Evolutionary conservation across 1,139 yeast genomes (phyloP), one percentile per base, ranked within the genome.

Genomic region (Blastobotrys aristatus): DNA sequence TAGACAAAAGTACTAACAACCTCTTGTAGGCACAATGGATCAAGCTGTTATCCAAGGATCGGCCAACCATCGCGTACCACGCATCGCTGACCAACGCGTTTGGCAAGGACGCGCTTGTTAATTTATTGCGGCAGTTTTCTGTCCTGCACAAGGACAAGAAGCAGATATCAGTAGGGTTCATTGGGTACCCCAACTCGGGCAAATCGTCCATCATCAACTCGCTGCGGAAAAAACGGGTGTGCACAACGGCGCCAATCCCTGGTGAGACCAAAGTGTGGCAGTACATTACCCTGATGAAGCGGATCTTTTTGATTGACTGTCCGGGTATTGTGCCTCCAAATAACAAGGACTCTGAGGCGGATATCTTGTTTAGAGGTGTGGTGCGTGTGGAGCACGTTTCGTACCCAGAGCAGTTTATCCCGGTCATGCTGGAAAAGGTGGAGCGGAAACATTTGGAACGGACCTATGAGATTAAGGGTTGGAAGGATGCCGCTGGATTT

Each of bases 261-360:
- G 98, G 98, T 65, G 98, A 92, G 66, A 92, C 98, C 40, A 92
- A 92, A 69, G 97, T 92, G 39, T 92, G 98, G 98, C 98, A 92
- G 73, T 92, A 92, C 71, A 89, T 92, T 61, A 90, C 98, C 2
- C 75, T 92, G 62, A 92, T 92, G 97, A 89, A 90, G 74, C 79
- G 90, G 58, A 92, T 92, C 47, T 92, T 89, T 69, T 74, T 92
- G 60, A 92, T 92, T 62, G 98, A 92, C 70, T 92, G 98, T 73
- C 98, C 98, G 2, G 98, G 98, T 69, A 90, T 92, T 64, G 98
- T 94, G 5, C 98, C 98, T 7, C 98, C 98, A 30, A 85, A 95
- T 24, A 67, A 80, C 27, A 88, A 83, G 60, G 98, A 92, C 65
- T 70, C 92, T 1, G 95, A 89, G 63, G 81, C 96, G n/a, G 98